Base-by-base conservation (phyloP, 805 yeast genomes). In the Wickerhamomyces xylosicus region DNA sequence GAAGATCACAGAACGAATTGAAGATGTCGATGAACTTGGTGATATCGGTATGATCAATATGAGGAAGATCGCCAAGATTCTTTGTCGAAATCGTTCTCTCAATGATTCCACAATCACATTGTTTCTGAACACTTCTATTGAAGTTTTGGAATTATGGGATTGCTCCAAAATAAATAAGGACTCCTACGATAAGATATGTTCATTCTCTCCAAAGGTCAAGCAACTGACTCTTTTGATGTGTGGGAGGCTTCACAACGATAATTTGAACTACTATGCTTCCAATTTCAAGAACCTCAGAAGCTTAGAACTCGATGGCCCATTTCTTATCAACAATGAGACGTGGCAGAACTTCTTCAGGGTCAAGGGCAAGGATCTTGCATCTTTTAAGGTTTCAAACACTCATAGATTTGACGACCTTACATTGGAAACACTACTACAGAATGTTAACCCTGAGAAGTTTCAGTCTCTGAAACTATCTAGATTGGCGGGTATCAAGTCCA, bases 171-270 rank as follows among this genome's bases (percentile, higher is more conserved):
- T 92, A 15, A 73, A 76, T 19, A 68, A 71, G 32, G 80, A 73
- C 43, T 72, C 92, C 0, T 69, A 79, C 44, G 71, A 73, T 48
- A 68, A 76, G 46, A 74, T 92, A 31, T 87, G 89, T 0, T 67
- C 94, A 0, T 81, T 63, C 54, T 85, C 95, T 48, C 95, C 96
- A 0, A 67, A 79, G 20, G 44, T 92, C 3, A 77, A 72, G 46
- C 57, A 66, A 1, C 56, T 92, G 34, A 79, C 79, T 0, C 62
- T 92, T 34, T 76, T 77, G 42, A 90, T 89, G 97, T 90, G 97
- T 64, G 98, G 98, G 4, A 89, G 84, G 48, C 62, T 92, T 32
- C 86, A 82, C 49, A 84, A 84, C 54, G 87, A 80, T 45, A 80
- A 82, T 41, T 56, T 92, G 42, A 54, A 64, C 15, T 82, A 85